Base-by-base conservation (phyloP, 495 filamentous ascomycete genomes). In the Xylaria flabelliformis region DNA sequence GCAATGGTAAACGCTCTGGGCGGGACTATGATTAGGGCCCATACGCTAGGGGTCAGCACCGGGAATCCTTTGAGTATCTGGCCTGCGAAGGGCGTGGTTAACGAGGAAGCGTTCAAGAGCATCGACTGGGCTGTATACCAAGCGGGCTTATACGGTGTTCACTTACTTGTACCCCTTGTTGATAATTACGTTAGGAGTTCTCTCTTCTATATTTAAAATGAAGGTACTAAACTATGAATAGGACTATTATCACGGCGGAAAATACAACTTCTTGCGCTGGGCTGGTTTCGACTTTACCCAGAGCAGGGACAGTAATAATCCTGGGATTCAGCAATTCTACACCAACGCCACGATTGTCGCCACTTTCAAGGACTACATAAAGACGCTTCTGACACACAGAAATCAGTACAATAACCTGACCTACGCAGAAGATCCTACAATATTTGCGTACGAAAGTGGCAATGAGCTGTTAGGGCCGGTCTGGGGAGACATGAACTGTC, bases 221-320 rank as follows among this genome's bases (percentile, higher is more conserved):
- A 42, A 21, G 8, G 13, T 36, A 36, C 55, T 59, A 12, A 56
- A 24, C n/a, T 12, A 44, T 32, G 13, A 44, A 48, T 69, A 83
- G 79, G 86, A 88, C 73, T 88, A 88, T 66, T 89, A 88, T 73
- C 86, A 88, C 69, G 86, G 86, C 50, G 86, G 86, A n/a, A 88
- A 88, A 76, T 89, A 85, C 75, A 81, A 81, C 71, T 89, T 88
- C 77, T 81, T 88, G 32, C 82, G 87, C 39, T 88, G 82, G 81
- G 73, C 77, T 32, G 86, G 87, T 19, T 84, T 86, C 74, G 80
- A 88, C 71, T 83, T 88, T 58, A 82, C 76, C 8, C 77, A 80
- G 66, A 64, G 44, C 10, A 70, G 53, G 19, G 80, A 84, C 59
- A 73, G 74, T 15, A 78, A 71, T 17, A 82, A 85, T 70, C 82